These are phyloP conservation scores for Exophiala alcalophila DNA, from an alignment of 2,329 filamentous ascomycete species.

Conservation along the genomic window DNA sequence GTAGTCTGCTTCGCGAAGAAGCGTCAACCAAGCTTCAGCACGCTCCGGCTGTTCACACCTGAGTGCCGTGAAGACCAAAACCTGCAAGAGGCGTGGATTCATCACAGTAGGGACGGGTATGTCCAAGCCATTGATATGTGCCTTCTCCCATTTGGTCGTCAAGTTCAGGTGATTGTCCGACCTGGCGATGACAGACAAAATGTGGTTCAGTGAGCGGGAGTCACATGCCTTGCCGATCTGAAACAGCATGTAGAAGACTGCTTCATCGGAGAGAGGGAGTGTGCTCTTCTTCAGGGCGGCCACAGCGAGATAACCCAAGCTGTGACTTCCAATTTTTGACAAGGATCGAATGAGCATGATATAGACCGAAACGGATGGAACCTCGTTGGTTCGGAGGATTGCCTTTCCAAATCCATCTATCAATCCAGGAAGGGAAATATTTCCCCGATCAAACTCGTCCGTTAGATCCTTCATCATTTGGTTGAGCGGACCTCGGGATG, in stretches of 20 bases:
- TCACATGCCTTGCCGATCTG: slow-evolving; percentile 20
- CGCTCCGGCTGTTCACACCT: slow-evolving; percentile 24
- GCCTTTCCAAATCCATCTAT: slow-evolving; percentile 22
- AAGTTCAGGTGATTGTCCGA: slow-evolving; percentile 15
- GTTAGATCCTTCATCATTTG: slow-evolving; percentile 17
- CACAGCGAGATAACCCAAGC: slow-evolving; percentile 20
- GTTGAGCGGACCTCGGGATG: slow-evolving; percentile 9
- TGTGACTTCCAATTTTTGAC: slow-evolving; percentile 14
- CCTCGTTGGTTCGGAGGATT: slow-evolving; percentile 17
- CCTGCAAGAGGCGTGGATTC: slow-evolving; percentile 18
- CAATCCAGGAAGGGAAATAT: slow-evolving; percentile 17
- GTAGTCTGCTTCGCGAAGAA: slow-evolving; percentile 19
- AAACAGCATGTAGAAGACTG: slow-evolving; percentile 19
- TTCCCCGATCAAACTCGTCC: slow-evolving; percentile 12
- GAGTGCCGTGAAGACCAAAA: slow-evolving; percentile 23
- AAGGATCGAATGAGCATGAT: slow-evolving; percentile 20
- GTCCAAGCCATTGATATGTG: slow-evolving; percentile 19
- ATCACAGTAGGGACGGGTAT: slow-evolving; percentile 21
- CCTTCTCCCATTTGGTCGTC: slow-evolving; percentile 19
- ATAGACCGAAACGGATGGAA: slow-evolving; percentile 19
- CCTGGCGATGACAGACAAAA: slow-evolving; percentile 18
- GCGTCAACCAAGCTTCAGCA: slow-evolving; percentile 27
- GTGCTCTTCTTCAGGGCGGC: slow-evolving; percentile 23
- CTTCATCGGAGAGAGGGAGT: slow-evolving; percentile 20
- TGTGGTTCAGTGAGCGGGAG: slow-evolving; percentile 16